Percentiles rank a stretch among this genome's conserved stretches.
Conservation (phyloP, 1,284 basidiomycete species). For the Laetiporus sulphureus region DNA sequence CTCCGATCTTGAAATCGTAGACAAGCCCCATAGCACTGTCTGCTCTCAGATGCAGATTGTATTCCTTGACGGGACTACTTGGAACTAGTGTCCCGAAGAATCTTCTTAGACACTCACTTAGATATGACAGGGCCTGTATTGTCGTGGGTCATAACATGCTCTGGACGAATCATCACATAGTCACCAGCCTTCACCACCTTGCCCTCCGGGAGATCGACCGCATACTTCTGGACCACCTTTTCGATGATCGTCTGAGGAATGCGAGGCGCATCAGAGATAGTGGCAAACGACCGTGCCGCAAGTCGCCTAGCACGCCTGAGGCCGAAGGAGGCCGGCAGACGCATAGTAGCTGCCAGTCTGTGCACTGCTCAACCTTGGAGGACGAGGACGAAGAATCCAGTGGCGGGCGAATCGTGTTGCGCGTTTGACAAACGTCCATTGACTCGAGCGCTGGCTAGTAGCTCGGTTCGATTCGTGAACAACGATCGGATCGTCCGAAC, state of each 20-base stretch:
- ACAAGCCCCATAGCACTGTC: too few species aligned
- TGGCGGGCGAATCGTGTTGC: too few species aligned
- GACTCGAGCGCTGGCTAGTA: too few species aligned
- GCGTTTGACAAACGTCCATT: too few species aligned
- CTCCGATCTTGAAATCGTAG: too few species aligned
- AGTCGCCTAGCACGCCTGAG: not conserved
- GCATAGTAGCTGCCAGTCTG: not conserved
- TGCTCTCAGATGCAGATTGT: too few species aligned
- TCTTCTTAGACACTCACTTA: constrained; percentile 53
- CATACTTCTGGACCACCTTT: constrained; percentile 97
- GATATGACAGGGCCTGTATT: constrained; percentile 98
- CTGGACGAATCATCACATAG: constrained; percentile 98
- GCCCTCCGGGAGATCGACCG: constrained; percentile 76
- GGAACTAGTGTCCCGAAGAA: too few species aligned
- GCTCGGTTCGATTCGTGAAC: too few species aligned
- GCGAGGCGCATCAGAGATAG: constrained; percentile 22
- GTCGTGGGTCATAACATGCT: constrained; percentile 98
- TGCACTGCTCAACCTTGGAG: too few species aligned
- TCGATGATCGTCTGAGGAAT: constrained; percentile 91
- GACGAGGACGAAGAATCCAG: too few species aligned
- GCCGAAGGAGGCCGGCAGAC: not conserved
- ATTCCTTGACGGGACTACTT: too few species aligned
- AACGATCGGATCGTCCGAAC: too few species aligned
- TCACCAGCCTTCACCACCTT: constrained; percentile 88
- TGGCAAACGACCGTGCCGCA: constrained; percentile 29